Evolutionary conservation across 352 stramenopile species (phyloP).

Genomic region (Phytophthora tentaculata): DNA sequence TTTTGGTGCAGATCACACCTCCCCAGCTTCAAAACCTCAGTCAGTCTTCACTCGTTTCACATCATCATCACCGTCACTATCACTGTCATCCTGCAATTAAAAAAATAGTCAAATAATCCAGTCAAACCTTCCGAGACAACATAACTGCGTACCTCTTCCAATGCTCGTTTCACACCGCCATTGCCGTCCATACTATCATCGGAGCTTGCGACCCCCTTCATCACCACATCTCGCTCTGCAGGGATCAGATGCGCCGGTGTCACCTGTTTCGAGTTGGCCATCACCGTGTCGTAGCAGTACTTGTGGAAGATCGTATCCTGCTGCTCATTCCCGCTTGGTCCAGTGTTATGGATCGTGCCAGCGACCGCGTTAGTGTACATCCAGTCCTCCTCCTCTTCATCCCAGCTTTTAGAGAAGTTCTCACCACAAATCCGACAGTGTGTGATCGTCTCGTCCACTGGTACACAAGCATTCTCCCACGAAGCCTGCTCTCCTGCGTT

Average conservation of each 20-base stretch:
- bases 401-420: slow-evolving; percentile 83
- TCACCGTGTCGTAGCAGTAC: slow-evolving; percentile 89
- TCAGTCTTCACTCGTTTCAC: slow-evolving; percentile 70
- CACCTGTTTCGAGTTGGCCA: slow-evolving; percentile 83
- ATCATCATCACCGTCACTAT: slow-evolving; percentile 73
- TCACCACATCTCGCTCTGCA: slow-evolving; percentile 38
- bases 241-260: slow-evolving; percentile 79
- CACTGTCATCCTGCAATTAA: slow-evolving; percentile 57
- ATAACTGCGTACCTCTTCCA: slow-evolving; percentile 47
- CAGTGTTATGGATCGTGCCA: slow-evolving; percentile 72
- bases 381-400: slow-evolving; percentile 91
- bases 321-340: slow-evolving; percentile 33
- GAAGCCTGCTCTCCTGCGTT: slow-evolving; percentile 54
- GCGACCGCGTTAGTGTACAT: slow-evolving; percentile 90
- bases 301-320: slow-evolving; percentile 90
- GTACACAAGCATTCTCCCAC: slow-evolving; percentile 75
- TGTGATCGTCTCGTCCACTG: slow-evolving; percentile 82
- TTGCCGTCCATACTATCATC: slow-evolving; percentile 34
- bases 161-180: slow-evolving; percentile 52
- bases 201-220: slow-evolving; percentile 6
- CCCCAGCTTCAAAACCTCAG: slow-evolving; percentile 37
- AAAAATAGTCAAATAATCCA: slow-evolving; percentile 4
- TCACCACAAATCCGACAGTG: slow-evolving; percentile 86
- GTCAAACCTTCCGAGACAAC: slow-evolving; percentile 13
- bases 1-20: too few relatives aligned